Conservation (phyloP, 257 asterid species). For the Primulina huaijiensis region DNA sequence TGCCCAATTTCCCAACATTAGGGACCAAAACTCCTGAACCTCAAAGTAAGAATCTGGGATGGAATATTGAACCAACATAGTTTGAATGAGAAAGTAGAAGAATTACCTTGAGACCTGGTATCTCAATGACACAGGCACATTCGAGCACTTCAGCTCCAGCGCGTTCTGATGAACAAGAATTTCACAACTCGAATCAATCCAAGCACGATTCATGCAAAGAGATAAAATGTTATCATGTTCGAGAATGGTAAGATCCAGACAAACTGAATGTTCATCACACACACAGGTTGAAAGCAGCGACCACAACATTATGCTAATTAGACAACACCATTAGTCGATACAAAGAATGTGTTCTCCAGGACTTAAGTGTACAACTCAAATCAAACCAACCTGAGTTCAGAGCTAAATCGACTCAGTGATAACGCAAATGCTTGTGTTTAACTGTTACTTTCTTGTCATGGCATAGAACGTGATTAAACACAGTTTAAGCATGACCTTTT, state of each 20-base stretch:
- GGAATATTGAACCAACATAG: neutral
- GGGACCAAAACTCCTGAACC: too few relatives aligned
- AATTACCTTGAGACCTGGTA: slow-evolving; percentile 65
- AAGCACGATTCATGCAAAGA: neutral
- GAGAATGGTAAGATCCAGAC: neutral
- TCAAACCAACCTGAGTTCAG: neutral
- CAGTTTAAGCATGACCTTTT: too few relatives aligned
- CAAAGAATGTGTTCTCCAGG: neutral
- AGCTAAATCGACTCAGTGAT: neutral
- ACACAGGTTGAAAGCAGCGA: neutral
- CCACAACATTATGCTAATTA: neutral
- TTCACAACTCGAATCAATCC: slow-evolving; percentile 16
- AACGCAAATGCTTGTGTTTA: neutral
- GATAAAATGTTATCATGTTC: neutral
- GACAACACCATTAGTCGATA: neutral
- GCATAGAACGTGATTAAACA: neutral
- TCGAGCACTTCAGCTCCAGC: slow-evolving; percentile 76
- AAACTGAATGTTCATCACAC: neutral
- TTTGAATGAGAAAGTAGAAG: neutral
- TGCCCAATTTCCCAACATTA: too few relatives aligned
- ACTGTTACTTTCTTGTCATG: neutral
- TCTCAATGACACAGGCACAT: slow-evolving; percentile 79
- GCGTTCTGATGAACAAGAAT: slow-evolving; percentile 44
- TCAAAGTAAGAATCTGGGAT: neutral
- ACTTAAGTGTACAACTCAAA: neutral